phyloP scores from a whole-genome alignment of 2,329 filamentous ascomycete genomes.

The Alternaria longipes region DNA sequence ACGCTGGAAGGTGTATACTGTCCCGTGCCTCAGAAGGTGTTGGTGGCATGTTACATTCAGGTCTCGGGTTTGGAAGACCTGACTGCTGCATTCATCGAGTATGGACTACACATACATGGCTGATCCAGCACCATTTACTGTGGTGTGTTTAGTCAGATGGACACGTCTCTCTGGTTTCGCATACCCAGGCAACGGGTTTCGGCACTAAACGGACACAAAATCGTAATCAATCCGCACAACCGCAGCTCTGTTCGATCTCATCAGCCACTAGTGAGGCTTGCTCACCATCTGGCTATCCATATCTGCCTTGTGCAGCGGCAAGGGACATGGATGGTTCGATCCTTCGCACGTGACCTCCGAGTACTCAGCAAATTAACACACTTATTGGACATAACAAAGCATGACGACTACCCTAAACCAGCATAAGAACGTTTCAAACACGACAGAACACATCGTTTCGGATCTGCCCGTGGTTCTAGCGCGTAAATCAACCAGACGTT shows the following conservation, averaged over 20 bases:
- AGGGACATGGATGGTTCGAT: neutral
- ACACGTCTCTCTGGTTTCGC: neutral
- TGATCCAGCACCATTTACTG: neutral
- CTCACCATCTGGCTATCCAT: neutral
- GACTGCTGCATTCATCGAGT: neutral
- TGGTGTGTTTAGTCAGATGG: neutral
- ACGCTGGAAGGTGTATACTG: neutral
- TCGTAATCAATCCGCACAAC: neutral
- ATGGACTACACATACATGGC: neutral
- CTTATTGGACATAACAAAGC: conserved; percentile 12
- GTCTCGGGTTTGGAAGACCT: neutral
- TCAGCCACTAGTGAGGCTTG: neutral
- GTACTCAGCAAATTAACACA: neutral
- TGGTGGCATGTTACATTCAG: neutral
- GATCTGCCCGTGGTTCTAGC: conserved; percentile 17
- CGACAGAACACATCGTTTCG: conserved; percentile 23
- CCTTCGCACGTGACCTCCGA: conserved; percentile 2
- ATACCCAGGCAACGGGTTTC: neutral
- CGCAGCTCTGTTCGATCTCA: neutral
- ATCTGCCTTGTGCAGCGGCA: neutral
- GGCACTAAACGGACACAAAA: neutral
- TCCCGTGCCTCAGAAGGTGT: neutral
- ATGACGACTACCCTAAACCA: conserved; percentile 1
- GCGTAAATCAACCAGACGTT: conserved; percentile 15
- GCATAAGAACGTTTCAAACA: conserved; percentile 27